A percentile compares a stretch with the other conserved stretches of the same genome.
These are phyloP conservation scores for Discostella pseudostelligera DNA, from an alignment of 108 stramenopile species.

Conservation along the genomic window DNA sequence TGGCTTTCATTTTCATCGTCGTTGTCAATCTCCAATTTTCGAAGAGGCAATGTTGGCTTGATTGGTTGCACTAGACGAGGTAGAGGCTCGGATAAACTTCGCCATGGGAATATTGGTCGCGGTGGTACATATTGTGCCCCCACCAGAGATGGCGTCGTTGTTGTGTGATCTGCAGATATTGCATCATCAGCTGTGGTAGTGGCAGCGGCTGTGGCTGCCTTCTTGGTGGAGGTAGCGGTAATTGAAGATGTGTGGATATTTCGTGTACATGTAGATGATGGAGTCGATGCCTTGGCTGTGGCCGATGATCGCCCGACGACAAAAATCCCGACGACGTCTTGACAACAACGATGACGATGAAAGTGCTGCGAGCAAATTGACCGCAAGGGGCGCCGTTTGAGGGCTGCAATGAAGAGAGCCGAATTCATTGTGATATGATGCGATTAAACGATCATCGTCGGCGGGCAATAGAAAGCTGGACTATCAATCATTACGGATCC, in stretches of 20 bases:
- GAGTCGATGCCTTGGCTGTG: too few relatives aligned
- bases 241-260: not conserved
- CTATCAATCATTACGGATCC: too few relatives aligned
- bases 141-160: not conserved
- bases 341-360: too few relatives aligned
- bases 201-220: not conserved
- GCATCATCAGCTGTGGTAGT: not conserved
- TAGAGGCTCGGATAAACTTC: slow-evolving; percentile 23
- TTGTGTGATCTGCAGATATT: not conserved
- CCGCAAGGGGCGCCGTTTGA: too few relatives aligned
- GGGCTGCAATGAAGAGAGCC: too few relatives aligned
- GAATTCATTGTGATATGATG: too few relatives aligned
- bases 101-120: slow-evolving; percentile 35
- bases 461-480: too few relatives aligned
- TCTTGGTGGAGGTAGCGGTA: not conserved
- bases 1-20: slow-evolving; percentile 1
- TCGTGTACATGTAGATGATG: too few relatives aligned
- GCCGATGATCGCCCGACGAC: too few relatives aligned
- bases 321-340: not conserved
- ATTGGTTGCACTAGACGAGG: slow-evolving; percentile 20
- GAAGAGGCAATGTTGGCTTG: not conserved
- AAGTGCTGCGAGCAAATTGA: too few relatives aligned
- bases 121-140: slow-evolving; percentile 19
- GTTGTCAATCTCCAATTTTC: not conserved
- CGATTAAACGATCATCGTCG: too few relatives aligned